A percentile compares a stretch with the other conserved stretches of the same genome.
Conservation (phyloP, 371 early-diverging fungal genomes). For the Mortierella sp. region DNA sequence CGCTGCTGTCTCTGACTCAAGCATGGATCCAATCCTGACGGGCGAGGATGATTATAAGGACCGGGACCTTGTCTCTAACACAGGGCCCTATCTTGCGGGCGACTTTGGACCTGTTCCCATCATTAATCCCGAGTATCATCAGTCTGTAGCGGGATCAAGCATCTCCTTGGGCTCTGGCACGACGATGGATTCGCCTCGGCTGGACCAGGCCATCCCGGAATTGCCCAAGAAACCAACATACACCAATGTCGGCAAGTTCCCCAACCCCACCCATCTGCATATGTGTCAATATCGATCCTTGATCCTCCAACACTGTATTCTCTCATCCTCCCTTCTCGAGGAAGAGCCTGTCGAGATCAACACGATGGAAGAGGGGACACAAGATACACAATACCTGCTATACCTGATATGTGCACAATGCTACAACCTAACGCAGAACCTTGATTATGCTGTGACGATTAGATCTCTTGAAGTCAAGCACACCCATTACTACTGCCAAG, state of each 20-base stretch:
- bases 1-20: conserved; percentile 43
- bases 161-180: conserved; percentile 36
- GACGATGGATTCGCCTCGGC: conserved; percentile 36
- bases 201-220: conserved; percentile 27
- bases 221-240: conserved; percentile 59
- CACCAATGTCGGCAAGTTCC: conserved; percentile 63
- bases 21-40: conserved; percentile 47
- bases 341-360: no score
- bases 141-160: conserved; percentile 28
- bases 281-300: no score
- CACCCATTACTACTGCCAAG: conserved; percentile 84
- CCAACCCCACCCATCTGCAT: no score
- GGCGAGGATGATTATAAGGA: conserved; percentile 55
- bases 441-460: conserved; percentile 51
- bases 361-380: no score
- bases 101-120: conserved; percentile 53
- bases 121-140: conserved; percentile 20
- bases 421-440: conserved; percentile 3
- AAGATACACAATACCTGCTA: background rate
- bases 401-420: conserved; percentile 9
- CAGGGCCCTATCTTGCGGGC: conserved; percentile 40
- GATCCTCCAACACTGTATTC: no score
- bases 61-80: conserved; percentile 33
- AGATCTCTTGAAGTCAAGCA: conserved; percentile 81
- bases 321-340: no score